A percentile compares a stretch with the other conserved stretches of the same genome.
Conservation (phyloP, 2,329 filamentous ascomycete species). For the Myriosclerotinia scirpicola region DNA sequence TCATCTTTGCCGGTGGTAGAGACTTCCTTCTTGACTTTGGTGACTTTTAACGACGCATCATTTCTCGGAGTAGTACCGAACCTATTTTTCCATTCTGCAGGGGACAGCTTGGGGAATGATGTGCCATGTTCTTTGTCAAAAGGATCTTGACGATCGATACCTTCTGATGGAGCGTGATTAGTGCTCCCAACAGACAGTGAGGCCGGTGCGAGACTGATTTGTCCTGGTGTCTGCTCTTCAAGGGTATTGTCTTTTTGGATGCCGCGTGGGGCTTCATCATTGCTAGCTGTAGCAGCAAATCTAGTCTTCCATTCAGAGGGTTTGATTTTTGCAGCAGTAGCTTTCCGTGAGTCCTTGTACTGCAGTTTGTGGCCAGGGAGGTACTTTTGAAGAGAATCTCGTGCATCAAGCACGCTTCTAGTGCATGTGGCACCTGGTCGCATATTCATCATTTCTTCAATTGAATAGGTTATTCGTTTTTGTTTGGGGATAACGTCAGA, state of each 20-base stretch:
- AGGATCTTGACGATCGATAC: neutral
- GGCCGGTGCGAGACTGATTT: neutral
- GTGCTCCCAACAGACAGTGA: neutral
- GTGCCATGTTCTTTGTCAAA: neutral
- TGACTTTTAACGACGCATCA: neutral
- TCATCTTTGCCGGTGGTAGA: no score
- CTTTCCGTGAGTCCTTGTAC: conserved; percentile 1
- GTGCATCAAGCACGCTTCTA: neutral
- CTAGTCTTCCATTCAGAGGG: conserved; percentile 8
- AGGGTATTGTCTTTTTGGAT: neutral
- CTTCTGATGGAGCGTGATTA: neutral
- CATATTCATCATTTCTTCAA: conserved; percentile 8
- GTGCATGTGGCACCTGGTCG: conserved; percentile 13
- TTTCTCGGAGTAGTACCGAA: neutral
- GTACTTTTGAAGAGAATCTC: conserved; percentile 11
- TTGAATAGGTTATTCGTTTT: conserved; percentile 10
- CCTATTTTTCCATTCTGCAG: conserved; percentile 1
- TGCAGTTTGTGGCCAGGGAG: neutral
- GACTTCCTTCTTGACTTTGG: no score
- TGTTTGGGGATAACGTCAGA: neutral
- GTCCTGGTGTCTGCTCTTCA: neutral
- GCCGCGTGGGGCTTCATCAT: neutral
- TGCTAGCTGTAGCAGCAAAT: neutral
- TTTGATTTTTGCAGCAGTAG: conserved; percentile 3
- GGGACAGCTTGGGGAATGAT: neutral